Conservation (phyloP, 164 flowering plant species). For the Tinospora cordifolia region DNA sequence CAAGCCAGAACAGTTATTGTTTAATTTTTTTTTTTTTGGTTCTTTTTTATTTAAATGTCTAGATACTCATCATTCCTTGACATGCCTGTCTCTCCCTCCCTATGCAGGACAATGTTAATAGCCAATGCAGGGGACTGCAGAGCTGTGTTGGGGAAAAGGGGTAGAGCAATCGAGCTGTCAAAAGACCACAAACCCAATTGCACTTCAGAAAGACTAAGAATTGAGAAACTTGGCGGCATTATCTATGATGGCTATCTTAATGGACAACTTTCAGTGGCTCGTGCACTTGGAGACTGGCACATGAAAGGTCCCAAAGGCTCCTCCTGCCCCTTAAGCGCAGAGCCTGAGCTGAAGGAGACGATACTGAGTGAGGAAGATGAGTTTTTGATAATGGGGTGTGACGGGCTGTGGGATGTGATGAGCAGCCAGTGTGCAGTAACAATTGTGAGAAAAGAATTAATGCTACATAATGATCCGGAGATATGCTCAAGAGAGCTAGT, state of each 20-base stretch:
- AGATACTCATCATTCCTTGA: background rate
- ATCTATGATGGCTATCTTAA: slow-evolving; percentile 87
- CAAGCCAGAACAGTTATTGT: background rate
- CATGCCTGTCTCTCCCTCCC: background rate
- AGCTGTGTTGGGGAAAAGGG: slow-evolving; percentile 87
- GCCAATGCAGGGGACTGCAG: slow-evolving; percentile 98
- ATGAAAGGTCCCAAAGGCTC: slow-evolving; percentile 87
- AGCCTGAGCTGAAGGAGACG: slow-evolving; percentile 74
- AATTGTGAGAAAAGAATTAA: slow-evolving; percentile 69
- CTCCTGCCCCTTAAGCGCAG: slow-evolving; percentile 73
- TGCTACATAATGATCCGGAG: slow-evolving; percentile 85
- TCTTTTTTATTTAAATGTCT: too few relatives aligned
- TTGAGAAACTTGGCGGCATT: slow-evolving; percentile 77
- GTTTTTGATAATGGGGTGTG: slow-evolving; percentile 86
- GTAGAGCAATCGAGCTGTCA: slow-evolving; percentile 83
- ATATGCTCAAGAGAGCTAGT: slow-evolving; percentile 80
- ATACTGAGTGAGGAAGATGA: slow-evolving; percentile 72
- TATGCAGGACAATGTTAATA: slow-evolving; percentile 56
- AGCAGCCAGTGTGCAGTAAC: slow-evolving; percentile 93
- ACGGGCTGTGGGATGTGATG: slow-evolving; percentile 98
- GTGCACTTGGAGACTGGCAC: slow-evolving; percentile 99
- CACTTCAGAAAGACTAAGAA: slow-evolving; percentile 61
- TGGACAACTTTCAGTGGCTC: slow-evolving; percentile 89
- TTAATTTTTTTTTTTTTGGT: background rate
- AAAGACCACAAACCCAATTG: slow-evolving; percentile 87